Percentiles rank a stretch among this genome's conserved stretches.
Conservation (phyloP, 2,329 filamentous ascomycete species). For the Ceratocystis papillata region DNA sequence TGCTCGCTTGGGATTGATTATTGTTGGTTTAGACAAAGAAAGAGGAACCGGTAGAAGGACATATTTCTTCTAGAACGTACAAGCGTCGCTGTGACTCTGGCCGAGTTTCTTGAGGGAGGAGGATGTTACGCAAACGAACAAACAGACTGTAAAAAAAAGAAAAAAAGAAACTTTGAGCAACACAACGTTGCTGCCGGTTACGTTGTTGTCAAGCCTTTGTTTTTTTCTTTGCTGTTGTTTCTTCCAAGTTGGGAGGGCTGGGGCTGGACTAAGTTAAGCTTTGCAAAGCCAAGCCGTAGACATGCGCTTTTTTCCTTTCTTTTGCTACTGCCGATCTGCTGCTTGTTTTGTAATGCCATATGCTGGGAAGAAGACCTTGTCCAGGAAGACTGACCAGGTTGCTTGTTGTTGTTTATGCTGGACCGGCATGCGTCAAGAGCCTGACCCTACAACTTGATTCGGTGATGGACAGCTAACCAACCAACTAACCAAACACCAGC, state of each 20-base stretch:
- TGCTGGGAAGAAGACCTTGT: neutral
- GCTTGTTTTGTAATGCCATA: neutral
- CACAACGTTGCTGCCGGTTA: neutral
- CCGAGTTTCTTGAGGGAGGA: neutral
- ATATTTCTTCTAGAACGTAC: slow-evolving; percentile 3
- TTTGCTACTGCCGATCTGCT: neutral
- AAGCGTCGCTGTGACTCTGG: neutral
- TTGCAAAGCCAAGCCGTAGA: neutral
- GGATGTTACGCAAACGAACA: slow-evolving; percentile 1
- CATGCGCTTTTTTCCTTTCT: no score
- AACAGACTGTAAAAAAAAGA: neutral
- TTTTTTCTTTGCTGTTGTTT: neutral
- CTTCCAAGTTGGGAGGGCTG: no score
- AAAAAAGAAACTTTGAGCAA: neutral
- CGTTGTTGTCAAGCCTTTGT: neutral
- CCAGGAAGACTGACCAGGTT: neutral
- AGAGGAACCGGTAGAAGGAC: neutral
- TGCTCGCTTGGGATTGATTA: neutral
- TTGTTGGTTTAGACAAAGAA: neutral
- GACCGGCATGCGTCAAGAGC: neutral
- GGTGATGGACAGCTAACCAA: neutral
- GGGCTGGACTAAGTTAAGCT: neutral
- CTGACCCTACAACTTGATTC: neutral
- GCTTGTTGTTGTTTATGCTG: neutral
- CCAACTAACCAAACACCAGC: neutral